These are phyloP conservation scores for Mollisia scopiformis DNA, from an alignment of 2,329 filamentous ascomycete genomes.

Conservation along the genomic window DNA sequence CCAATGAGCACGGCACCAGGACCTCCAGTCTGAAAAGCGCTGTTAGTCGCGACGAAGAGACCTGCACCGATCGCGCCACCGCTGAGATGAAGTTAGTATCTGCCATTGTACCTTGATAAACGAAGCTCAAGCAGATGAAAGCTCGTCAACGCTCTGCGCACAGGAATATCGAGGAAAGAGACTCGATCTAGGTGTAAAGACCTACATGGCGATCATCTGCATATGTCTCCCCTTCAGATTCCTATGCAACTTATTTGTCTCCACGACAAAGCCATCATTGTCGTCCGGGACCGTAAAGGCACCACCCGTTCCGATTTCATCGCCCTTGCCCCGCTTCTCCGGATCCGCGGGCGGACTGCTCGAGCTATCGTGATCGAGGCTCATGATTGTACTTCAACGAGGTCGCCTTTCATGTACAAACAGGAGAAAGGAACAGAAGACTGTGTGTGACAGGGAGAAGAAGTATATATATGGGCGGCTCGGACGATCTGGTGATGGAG, in stretches of 20 bases:
- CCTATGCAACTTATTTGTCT: conserved; percentile 41
- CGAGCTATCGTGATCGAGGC: neutral
- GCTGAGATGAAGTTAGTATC: conserved; percentile 29
- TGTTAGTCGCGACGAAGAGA: conserved; percentile 47
- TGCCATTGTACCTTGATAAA: conserved; percentile 1
- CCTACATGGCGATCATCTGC: conserved; percentile 63
- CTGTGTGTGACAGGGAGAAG: too few species aligned
- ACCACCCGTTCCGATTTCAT: neutral
- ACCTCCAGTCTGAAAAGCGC: conserved; percentile 41
- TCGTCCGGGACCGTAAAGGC: neutral
- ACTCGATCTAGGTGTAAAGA: neutral
- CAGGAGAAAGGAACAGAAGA: neutral
- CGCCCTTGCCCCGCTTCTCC: neutral
- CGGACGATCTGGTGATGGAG: neutral
- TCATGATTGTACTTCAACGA: neutral
- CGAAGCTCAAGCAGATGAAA: neutral
- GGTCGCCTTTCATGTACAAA: neutral
- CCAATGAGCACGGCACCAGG: conserved; percentile 11
- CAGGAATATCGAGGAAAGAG: neutral
- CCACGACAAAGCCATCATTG: neutral
- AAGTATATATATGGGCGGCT: neutral
- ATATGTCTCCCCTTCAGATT: conserved; percentile 55
- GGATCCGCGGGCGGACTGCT: neutral
- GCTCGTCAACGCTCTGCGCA: neutral
- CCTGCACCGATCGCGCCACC: conserved; percentile 49